These are phyloP conservation scores for Fusarium chaquense DNA, from an alignment of 2,329 filamentous ascomycete genomes.

Conservation along the genomic window DNA sequence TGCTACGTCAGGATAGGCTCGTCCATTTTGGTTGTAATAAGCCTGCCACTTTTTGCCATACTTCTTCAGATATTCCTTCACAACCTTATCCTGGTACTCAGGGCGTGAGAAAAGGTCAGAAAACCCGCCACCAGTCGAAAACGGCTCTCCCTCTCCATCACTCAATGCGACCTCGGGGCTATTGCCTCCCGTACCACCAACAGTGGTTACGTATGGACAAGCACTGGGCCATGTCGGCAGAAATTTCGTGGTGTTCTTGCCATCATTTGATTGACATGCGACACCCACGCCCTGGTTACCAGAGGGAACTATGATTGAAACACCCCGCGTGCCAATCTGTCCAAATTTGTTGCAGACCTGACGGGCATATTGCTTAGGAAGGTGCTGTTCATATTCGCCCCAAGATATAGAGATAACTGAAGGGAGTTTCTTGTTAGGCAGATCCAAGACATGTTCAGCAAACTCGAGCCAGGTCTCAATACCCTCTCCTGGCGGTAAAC, in stretches of 20 bases:
- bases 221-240: conserved; percentile 53
- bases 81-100: conserved; percentile 60
- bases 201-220: conserved; percentile 72
- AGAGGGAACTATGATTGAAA: conserved; percentile 73
- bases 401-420: conserved; percentile 77
- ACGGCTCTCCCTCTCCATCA: conserved; percentile 56
- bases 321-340: conserved; percentile 73
- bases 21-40: conserved; percentile 61
- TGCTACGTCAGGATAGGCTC: conserved; percentile 72
- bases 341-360: conserved; percentile 68
- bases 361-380: conserved; percentile 69
- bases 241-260: conserved; percentile 51
- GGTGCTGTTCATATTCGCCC: conserved; percentile 74
- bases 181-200: conserved; percentile 67
- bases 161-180: conserved; percentile 69
- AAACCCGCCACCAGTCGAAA: conserved; percentile 62
- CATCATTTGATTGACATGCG: conserved; percentile 55
- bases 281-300: conserved; percentile 65
- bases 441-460: conserved; percentile 68
- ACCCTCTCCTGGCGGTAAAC: conserved; percentile 48
- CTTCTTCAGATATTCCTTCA: conserved; percentile 57
- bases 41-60: conserved; percentile 62
- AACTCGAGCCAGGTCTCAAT: conserved; percentile 78
- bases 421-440: conserved; percentile 67
- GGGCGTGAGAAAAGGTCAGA: conserved; percentile 61